Conservation (phyloP, 805 yeast genomes). For the Henningerozyma blattae region DNA sequence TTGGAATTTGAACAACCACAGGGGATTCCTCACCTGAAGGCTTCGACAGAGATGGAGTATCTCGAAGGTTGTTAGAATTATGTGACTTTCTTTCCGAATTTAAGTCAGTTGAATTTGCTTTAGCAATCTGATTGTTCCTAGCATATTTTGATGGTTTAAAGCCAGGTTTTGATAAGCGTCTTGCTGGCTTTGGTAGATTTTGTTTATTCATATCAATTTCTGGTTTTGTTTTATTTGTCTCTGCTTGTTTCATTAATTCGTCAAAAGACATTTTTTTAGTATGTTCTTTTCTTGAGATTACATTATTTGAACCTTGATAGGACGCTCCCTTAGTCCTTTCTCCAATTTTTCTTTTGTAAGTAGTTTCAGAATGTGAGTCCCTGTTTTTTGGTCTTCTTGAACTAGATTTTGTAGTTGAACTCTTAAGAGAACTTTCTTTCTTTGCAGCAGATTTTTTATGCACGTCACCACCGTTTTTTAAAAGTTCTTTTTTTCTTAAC, state of each 20-base stretch:
- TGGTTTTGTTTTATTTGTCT: constrained; percentile 23
- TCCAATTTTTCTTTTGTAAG: constrained; percentile 15
- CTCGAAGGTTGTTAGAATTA: background rate
- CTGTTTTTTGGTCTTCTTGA: background rate
- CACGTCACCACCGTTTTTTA: constrained; percentile 22
- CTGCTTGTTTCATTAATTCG: constrained; percentile 48
- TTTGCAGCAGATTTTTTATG: constrained; percentile 21
- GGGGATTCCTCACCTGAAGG: constrained; percentile 3
- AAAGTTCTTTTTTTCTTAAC: constrained; percentile 45
- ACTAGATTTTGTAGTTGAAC: background rate
- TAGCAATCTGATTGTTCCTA: background rate
- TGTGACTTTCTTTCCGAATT: background rate
- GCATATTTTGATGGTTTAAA: constrained; percentile 2
- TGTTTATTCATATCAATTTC: constrained; percentile 1
- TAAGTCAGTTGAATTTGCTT: background rate
- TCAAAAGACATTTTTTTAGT: constrained; percentile 38
- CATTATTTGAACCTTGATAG: background rate
- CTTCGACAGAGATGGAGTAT: too few species aligned
- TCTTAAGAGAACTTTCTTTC: constrained; percentile 1
- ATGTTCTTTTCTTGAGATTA: constrained; percentile 8
- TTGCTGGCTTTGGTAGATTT: constrained; percentile 7
- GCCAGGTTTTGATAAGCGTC: constrained; percentile 1
- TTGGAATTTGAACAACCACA: constrained; percentile 6
- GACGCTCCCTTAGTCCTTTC: background rate
- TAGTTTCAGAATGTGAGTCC: constrained; percentile 7